These are phyloP conservation scores for Neobulgaria alba DNA, from an alignment of 2,329 filamentous ascomycete genomes.

Conservation along the genomic window DNA sequence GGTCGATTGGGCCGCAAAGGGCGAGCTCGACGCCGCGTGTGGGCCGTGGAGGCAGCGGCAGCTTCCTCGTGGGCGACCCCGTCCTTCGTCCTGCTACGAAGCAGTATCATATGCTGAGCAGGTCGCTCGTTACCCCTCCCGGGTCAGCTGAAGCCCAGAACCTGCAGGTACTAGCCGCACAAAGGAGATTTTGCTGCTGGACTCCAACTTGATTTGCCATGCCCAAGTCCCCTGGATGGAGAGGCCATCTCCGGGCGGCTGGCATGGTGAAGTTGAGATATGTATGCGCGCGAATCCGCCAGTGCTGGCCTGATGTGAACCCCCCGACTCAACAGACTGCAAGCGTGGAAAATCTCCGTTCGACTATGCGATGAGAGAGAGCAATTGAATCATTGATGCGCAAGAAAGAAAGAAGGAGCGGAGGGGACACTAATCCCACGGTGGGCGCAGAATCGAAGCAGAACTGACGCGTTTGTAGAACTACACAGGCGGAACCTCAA, in stretches of 20 bases:
- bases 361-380: too few species aligned
- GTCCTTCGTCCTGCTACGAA: background rate
- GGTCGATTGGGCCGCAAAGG: background rate
- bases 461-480: too few species aligned
- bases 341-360: too few species aligned
- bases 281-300: background rate
- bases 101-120: background rate
- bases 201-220: background rate
- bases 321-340: too few species aligned
- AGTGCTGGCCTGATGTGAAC: too few species aligned
- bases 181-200: background rate
- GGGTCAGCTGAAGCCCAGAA: background rate
- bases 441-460: too few species aligned
- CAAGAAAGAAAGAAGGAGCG: too few species aligned
- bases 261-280: background rate
- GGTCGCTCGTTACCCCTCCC: background rate
- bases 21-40: background rate
- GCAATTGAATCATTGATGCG: too few species aligned
- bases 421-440: too few species aligned
- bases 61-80: background rate
- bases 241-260: background rate
- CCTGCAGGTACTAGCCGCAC: background rate
- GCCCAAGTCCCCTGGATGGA: background rate
- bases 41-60: background rate
- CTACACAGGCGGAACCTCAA: too few species aligned